Evolutionary conservation across 2,329 filamentous ascomycete species (phyloP), one percentile per base, ranked within the genome.

Genomic region (Paramyrothecium roridum): DNA sequence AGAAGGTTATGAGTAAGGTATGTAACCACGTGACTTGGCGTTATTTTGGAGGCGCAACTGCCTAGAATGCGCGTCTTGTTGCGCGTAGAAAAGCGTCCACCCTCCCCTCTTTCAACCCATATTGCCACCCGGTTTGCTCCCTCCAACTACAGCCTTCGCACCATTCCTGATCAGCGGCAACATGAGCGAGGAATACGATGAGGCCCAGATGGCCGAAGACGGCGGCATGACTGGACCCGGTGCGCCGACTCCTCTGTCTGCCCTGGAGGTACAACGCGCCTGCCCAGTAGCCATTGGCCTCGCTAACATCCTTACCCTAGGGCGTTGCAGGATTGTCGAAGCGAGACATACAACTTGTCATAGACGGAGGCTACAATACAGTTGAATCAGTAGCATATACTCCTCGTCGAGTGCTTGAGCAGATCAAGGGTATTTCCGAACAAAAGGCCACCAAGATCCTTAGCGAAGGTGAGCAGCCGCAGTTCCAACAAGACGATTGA

Each of bases 381-480:
- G 92, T 99, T 40, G 95, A 99, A 73, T 88, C 93, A 2, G 89
- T 99, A 57, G 95, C 95, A 51, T 99, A 99, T 70, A 98, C 85
- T 3, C 85, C 95, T 70, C 89, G 83, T 53, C 85, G 93, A 67
- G 79, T 88, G 55, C 77, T 99, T 19, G 93, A 99, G 72, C 91
- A 96, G 71, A 93, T 99, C 74, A 99, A 98, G 73, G 95, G 95
- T 55, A 96, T 99, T 34, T 99, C 95, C 1, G 93, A 98, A 74
- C 90, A 96, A 68, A 99, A 99, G 71, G 95, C 96, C 2, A 87
- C 85, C 34, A 98, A 98, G 69, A 87, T 99, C 45, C 79, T 99
- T 26, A 86, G 85, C 16, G 95, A 98, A 80, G 93, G 93, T 93
- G 72, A 61, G 75, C 20, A 1, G 26, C 17, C 16, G 47, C 26